Conservation (phyloP, 441 rosid genomes). For the Populus tomentosa region DNA sequence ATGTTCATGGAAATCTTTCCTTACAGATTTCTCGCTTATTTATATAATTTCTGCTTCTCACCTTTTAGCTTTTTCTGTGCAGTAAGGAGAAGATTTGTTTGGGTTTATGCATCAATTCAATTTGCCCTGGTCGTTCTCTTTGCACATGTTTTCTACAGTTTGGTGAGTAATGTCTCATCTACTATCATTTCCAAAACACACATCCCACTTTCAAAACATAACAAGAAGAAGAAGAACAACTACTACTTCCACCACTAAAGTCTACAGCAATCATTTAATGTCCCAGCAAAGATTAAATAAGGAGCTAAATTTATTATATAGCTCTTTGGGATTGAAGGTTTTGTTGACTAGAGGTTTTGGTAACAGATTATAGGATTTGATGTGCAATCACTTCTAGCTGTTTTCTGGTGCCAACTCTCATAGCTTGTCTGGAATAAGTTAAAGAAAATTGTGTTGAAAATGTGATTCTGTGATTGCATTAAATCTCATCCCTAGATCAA, state of each 20-base stretch:
- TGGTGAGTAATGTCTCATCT: constrained; percentile 46
- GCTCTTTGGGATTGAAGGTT: too few relatives aligned
- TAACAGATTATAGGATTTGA: too few relatives aligned
- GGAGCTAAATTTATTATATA: background rate
- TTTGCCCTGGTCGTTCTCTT: constrained; percentile 80
- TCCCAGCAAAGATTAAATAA: background rate
- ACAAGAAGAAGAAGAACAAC: too few relatives aligned
- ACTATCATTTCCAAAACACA: background rate
- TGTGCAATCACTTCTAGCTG: background rate
- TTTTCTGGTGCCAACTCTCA: background rate
- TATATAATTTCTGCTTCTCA: constrained; percentile 13
- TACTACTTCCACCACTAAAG: too few relatives aligned
- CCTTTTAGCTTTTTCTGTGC: constrained; percentile 19
- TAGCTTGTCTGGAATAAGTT: too few relatives aligned
- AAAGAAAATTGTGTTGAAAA: background rate
- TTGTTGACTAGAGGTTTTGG: too few relatives aligned
- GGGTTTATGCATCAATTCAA: constrained; percentile 81
- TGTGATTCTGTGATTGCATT: background rate
- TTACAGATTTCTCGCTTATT: background rate
- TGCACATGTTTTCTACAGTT: constrained; percentile 73
- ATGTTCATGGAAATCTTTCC: background rate
- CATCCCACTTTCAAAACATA: too few relatives aligned
- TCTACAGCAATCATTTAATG: background rate
- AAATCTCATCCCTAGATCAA: too few relatives aligned
- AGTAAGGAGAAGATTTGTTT: constrained; percentile 81